Evolutionary conservation across 345 rosid genomes (phyloP).

Genomic region (Acer yangbiense): DNA sequence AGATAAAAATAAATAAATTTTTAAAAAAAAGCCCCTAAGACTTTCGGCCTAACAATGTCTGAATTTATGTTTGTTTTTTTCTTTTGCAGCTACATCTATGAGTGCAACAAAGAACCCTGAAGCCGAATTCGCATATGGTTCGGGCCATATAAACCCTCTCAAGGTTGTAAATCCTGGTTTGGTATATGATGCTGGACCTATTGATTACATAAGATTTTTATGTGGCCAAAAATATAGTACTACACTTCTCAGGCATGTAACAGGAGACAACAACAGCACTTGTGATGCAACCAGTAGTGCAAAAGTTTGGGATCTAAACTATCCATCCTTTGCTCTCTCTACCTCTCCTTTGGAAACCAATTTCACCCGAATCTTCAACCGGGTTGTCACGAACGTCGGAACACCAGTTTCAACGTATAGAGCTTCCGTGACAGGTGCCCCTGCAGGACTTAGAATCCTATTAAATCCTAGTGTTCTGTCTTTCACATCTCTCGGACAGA

Average conservation of each 20-base stretch:
- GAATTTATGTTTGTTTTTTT: neutral
- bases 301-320: slow-evolving; percentile 43
- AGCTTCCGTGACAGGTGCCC: slow-evolving; percentile 16
- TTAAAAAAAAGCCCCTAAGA: no score
- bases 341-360: neutral
- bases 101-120: slow-evolving; percentile 21
- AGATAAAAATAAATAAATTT: no score
- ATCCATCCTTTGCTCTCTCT: slow-evolving; percentile 36
- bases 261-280: slow-evolving; percentile 24
- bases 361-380: slow-evolving; percentile 11
- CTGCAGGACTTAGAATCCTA: slow-evolving; percentile 22
- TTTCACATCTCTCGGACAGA: slow-evolving; percentile 26
- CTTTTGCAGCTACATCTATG: slow-evolving; percentile 26
- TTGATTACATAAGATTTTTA: slow-evolving; percentile 42
- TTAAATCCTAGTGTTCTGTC: slow-evolving; percentile 22
- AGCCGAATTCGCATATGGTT: slow-evolving; percentile 40
- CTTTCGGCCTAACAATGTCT: no score
- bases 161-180: slow-evolving; percentile 41
- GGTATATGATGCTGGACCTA: slow-evolving; percentile 38
- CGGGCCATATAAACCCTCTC: slow-evolving; percentile 41
- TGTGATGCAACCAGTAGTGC: slow-evolving; percentile 21
- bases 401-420: slow-evolving; percentile 26
- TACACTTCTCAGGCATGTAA: slow-evolving; percentile 21
- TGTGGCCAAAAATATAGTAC: slow-evolving; percentile 44
- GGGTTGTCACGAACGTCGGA: slow-evolving; percentile 43